Percentiles rank a stretch among this genome's conserved stretches.
phyloP scores from a whole-genome alignment of 352 stramenopile genomes.

The Thraustochytrium sp. region DNA sequence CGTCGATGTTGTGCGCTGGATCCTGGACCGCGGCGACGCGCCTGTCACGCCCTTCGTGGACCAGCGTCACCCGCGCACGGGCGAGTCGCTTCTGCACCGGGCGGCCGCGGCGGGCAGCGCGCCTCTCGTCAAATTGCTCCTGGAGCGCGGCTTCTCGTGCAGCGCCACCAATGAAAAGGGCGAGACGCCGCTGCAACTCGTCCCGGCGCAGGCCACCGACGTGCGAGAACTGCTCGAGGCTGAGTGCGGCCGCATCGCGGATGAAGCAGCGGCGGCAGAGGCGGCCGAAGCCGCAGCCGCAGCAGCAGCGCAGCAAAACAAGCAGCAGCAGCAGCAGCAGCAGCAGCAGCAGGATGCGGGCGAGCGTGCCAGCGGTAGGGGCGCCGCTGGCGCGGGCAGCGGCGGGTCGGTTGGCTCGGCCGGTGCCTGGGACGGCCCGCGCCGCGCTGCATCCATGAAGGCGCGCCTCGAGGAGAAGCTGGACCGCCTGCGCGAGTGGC shows the following conservation, averaged over 20 bases:
- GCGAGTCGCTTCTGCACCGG: background rate
- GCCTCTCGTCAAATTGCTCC: background rate
- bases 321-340: background rate
- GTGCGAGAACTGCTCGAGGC: background rate
- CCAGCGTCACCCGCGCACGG: background rate
- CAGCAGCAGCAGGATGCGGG: background rate
- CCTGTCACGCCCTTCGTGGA: background rate
- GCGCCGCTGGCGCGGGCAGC: background rate
- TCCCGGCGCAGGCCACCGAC: background rate
- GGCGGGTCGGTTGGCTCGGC: background rate
- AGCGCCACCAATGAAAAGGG: background rate
- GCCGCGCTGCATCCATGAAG: background rate
- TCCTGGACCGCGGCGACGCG: background rate
- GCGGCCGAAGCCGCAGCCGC: background rate
- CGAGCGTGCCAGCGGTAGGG: background rate
- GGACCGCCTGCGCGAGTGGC: background rate
- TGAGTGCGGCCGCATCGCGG: background rate
- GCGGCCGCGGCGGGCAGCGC: background rate
- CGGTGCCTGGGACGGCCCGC: background rate
- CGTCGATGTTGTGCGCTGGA: background rate
- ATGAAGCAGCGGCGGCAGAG: background rate
- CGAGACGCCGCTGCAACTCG: background rate
- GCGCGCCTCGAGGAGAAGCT: constrained; percentile 9
- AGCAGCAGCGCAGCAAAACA: background rate
- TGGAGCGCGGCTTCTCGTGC: background rate